These are phyloP conservation scores for Diaporthe sp. DNA, from an alignment of 2,329 filamentous ascomycete genomes.

Conservation along the genomic window DNA sequence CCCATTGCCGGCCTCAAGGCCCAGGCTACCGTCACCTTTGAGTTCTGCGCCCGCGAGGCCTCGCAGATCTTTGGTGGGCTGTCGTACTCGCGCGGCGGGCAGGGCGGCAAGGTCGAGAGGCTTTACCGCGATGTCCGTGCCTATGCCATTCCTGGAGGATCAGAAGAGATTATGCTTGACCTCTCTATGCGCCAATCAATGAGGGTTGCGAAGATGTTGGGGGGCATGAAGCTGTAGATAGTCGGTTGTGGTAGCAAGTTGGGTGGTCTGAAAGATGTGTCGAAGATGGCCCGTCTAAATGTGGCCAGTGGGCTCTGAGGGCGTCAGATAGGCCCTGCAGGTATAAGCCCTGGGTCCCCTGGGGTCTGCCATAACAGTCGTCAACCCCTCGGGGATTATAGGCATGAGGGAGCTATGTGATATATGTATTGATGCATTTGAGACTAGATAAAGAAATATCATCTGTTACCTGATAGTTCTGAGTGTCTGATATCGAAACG, in stretches of 20 bases:
- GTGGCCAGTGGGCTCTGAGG: neutral
- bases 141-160: conserved; percentile 93
- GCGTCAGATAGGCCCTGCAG: neutral
- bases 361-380: neutral
- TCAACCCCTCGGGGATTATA: neutral
- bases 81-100: conserved; percentile 91
- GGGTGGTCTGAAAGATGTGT: neutral
- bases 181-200: conserved; percentile 82
- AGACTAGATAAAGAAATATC: neutral
- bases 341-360: neutral
- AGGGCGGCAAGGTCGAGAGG: conserved; percentile 95
- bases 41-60: conserved; percentile 97
- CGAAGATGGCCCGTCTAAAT: neutral
- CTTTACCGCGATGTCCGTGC: conserved; percentile 95
- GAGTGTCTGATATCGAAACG: too few relatives aligned
- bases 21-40: conserved; percentile 92
- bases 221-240: conserved; percentile 89
- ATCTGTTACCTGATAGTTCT: too few relatives aligned
- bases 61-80: conserved; percentile 97
- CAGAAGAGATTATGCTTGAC: conserved; percentile 91
- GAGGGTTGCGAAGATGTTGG: conserved; percentile 86
- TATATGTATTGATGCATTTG: neutral
- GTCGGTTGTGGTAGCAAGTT: neutral
- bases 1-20: conserved; percentile 96
- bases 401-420: neutral